Base-by-base conservation (phyloP, 176 grass and related monocot species). In the Hsuehochloa calcarea region DNA sequence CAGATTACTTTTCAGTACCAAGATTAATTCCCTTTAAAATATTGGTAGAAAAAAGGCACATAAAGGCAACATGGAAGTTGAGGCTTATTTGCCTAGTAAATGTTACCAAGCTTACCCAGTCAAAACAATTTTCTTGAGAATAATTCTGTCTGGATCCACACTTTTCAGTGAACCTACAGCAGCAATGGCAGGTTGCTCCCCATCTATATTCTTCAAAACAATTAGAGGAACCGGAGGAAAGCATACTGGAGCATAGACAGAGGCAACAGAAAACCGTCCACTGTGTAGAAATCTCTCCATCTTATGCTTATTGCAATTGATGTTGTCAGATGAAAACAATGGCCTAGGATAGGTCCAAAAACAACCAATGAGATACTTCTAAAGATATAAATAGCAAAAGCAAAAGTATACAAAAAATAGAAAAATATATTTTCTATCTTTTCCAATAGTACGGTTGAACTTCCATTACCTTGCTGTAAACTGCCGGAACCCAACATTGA, bases 301-400 rank as follows among this genome's bases (percentile, higher is more conserved):
- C 78, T 98, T 98, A 81, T 98, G 93, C 87, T 98, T 98, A 88
- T 98, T 91, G 51, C 85, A 95, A 82, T 98, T 95, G 70, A 98
- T 92, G 58, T 86, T 92, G 68, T 98, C 96, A 6, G 89, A 89
- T 74, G 96, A 98, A 89, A 98, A 98, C 68, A 98, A 34, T 54
- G 96, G 96, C 91, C 96, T 98, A 70, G 20, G 60, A 34, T 40
- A 56, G 67, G 44, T 10, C 44, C 63, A 79, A 67, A 82, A 39
- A 68, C 60, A 64, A 90, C 37, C 39, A 65, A 29, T 79, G 43
- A 81, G 52, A 81, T 76, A 50, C 19, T 52, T 87, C 29, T 55
- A 58, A 62, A 71, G 31, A 17, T 45, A 80, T 45, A 74, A 31
- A 79, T 43, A 46, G 34, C 58, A 79, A 60, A 79, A 72, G 60